Percentiles rank a stretch among this genome's conserved stretches.
Conservation (phyloP, 345 rosid genomes). For the Bretschneidera sinensis region DNA sequence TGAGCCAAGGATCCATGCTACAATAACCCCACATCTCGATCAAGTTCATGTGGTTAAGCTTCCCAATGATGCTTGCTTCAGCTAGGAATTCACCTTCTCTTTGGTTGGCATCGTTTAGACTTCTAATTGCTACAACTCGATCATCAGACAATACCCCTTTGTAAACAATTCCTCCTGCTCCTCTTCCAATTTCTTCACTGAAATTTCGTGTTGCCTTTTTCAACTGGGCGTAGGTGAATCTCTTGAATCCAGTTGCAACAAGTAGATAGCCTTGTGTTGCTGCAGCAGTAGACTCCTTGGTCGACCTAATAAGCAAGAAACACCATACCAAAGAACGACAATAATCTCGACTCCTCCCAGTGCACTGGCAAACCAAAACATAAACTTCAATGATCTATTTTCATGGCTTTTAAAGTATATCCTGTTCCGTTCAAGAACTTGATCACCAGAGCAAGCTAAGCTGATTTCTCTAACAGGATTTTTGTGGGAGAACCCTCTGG, state of each 20-base stretch:
- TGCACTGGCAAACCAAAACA: not conserved
- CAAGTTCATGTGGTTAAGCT: slow-evolving; percentile 34
- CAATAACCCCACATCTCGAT: slow-evolving; percentile 35
- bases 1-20: slow-evolving; percentile 12
- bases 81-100: slow-evolving; percentile 35
- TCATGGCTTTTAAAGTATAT: slow-evolving; percentile 6
- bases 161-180: slow-evolving; percentile 26
- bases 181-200: slow-evolving; percentile 29
- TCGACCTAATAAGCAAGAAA: slow-evolving; percentile 21
- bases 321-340: slow-evolving; percentile 13
- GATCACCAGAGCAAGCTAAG: not conserved
- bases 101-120: slow-evolving; percentile 19
- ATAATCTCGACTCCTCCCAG: slow-evolving; percentile 30
- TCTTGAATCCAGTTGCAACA: slow-evolving; percentile 23
- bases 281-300: not conserved
- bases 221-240: slow-evolving; percentile 22
- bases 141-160: slow-evolving; percentile 19
- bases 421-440: slow-evolving; percentile 16
- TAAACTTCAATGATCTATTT: slow-evolving; percentile 3
- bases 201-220: slow-evolving; percentile 23
- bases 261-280: slow-evolving; percentile 6
- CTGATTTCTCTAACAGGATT: not conserved
- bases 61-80: slow-evolving; percentile 36
- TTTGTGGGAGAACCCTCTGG: not conserved
- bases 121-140: slow-evolving; percentile 25